Conservation (phyloP, 108 stramenopile genomes). For the Cylindrotheca closterium region DNA sequence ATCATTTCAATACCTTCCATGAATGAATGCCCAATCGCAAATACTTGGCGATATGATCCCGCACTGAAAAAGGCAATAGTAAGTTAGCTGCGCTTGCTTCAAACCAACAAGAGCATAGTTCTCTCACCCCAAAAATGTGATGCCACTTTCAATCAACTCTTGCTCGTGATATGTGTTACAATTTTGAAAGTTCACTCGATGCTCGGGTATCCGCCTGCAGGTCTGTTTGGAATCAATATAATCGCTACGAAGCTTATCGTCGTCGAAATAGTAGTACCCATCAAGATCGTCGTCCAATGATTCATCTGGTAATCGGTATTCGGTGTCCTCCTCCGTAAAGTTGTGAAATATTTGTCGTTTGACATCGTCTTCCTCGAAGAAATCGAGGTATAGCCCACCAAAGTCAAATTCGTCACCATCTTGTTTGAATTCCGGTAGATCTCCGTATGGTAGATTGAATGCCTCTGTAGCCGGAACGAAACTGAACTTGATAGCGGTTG, state of each 20-base stretch:
- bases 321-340: neutral
- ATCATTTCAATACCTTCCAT: conserved; percentile 7
- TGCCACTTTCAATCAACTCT: neutral
- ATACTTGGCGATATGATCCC: conserved; percentile 14
- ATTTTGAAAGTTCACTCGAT: conserved; percentile 49
- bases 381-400: neutral
- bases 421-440: neutral
- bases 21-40: conserved; percentile 1
- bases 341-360: neutral
- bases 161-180: conserved; percentile 68
- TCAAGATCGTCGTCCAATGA: conserved; percentile 1
- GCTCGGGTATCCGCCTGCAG: conserved; percentile 31
- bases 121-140: neutral
- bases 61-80: too few relatives aligned
- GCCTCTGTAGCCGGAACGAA: too few relatives aligned
- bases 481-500: too few relatives aligned
- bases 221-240: too few relatives aligned
- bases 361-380: neutral
- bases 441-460: too few relatives aligned
- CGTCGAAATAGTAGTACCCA: too few relatives aligned
- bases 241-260: too few relatives aligned
- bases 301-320: neutral
- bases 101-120: too few relatives aligned
- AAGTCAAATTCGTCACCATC: neutral
- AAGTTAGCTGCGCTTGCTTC: too few relatives aligned